A percentile compares a stretch with the other conserved stretches of the same genome.
These are phyloP conservation scores for Saitozyma sp. DNA, from an alignment of 768 basidiomycete genomes.

Conservation along the genomic window DNA sequence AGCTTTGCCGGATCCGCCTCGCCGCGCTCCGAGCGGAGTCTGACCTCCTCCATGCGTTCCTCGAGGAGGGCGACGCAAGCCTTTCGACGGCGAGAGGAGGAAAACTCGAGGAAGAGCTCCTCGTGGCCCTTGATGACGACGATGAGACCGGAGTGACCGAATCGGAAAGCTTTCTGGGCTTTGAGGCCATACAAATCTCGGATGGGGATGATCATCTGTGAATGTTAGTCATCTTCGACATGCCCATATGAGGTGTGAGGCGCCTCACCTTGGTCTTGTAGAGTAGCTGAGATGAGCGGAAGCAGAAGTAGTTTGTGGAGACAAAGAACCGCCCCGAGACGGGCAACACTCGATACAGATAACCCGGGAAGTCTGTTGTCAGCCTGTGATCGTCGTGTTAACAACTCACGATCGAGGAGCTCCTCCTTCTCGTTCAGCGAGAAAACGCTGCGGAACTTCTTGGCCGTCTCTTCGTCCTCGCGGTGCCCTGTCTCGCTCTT, in stretches of 20 bases:
- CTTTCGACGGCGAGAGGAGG: conserved; percentile 73
- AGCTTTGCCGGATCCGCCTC: conserved; percentile 42
- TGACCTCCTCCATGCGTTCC: conserved; percentile 73
- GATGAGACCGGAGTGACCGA: conserved; percentile 85
- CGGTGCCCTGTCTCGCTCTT: conserved; percentile 59
- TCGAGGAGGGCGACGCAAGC: conserved; percentile 75
- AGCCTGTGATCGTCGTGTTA: not conserved
- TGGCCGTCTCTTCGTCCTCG: conserved; percentile 57
- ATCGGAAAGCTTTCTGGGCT: conserved; percentile 80
- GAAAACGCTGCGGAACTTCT: conserved; percentile 75
- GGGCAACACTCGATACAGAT: conserved; percentile 84
- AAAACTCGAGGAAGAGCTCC: conserved; percentile 95
- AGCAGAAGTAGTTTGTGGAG: conserved; percentile 90
- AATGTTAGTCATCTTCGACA: not conserved
- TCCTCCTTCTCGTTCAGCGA: conserved; percentile 85
- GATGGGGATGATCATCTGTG: conserved; percentile 90
- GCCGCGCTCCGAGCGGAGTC: conserved; percentile 48
- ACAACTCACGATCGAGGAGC: conserved; percentile 77
- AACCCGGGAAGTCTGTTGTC: conserved; percentile 81
- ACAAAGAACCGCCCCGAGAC: conserved; percentile 83
- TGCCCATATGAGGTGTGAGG: conserved; percentile 1
- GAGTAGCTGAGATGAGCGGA: conserved; percentile 81
- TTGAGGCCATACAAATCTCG: conserved; percentile 81
- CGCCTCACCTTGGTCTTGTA: conserved; percentile 75
- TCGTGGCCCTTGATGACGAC: conserved; percentile 93